Percentiles rank a stretch among this genome's conserved stretches.
Evolutionary conservation across 2,329 filamentous ascomycete genomes (phyloP).

Genomic region (Sclerotinia minor): DNA sequence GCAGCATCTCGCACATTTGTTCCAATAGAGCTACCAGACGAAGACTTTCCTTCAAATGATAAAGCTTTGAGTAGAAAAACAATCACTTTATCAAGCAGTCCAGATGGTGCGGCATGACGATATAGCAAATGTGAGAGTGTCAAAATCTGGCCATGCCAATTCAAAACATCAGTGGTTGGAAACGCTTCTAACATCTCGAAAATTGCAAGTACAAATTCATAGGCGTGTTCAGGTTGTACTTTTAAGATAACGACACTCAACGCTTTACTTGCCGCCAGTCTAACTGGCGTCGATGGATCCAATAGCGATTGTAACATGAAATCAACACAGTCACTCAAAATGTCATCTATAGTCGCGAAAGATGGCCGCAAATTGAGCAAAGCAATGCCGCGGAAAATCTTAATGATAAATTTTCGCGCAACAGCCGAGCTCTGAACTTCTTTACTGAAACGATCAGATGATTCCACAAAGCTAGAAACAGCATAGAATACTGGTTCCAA

Average conservation of each 20-base stretch:
- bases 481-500: conserved; percentile 65
- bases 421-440: conserved; percentile 70
- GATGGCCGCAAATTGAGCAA: conserved; percentile 52
- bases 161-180: conserved; percentile 48
- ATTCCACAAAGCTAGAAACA: conserved; percentile 59
- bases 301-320: conserved; percentile 74
- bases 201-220: conserved; percentile 84
- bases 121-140: conserved; percentile 86
- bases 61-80: conserved; percentile 76
- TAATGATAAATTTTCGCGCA: conserved; percentile 79
- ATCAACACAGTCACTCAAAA: conserved; percentile 79
- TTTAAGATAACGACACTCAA: conserved; percentile 83
- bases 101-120: conserved; percentile 72
- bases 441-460: conserved; percentile 50
- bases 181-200: conserved; percentile 66
- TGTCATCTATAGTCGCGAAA: conserved; percentile 43
- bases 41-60: conserved; percentile 83
- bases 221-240: conserved; percentile 75
- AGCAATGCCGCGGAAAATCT: conserved; percentile 75
- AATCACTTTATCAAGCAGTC: conserved; percentile 71
- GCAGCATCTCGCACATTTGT: conserved; percentile 92
- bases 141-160: conserved; percentile 91
- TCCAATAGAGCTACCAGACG: conserved; percentile 81
- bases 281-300: conserved; percentile 88
- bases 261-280: conserved; percentile 88